Conservation (phyloP, 2,329 filamentous ascomycete species). For the Rhinocladiella mackenziei region DNA sequence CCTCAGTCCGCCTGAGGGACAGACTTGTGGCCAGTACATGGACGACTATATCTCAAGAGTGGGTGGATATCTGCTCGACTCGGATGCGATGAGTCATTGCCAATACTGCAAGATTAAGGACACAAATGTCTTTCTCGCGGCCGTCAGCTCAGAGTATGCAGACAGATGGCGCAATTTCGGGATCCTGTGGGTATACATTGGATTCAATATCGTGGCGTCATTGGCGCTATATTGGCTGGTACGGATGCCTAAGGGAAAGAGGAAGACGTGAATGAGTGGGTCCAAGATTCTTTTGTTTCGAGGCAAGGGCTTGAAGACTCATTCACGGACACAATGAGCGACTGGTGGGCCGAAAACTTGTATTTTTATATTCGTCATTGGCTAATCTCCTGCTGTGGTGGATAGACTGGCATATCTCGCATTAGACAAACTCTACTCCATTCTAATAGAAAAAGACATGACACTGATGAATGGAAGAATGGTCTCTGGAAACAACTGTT, state of each 20-base stretch:
- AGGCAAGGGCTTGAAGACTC: too few species aligned
- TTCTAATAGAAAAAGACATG: too few species aligned
- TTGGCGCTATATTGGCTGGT: conserved; percentile 61
- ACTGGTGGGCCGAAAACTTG: too few species aligned
- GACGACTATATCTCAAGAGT: conserved; percentile 43
- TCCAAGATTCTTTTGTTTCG: too few species aligned
- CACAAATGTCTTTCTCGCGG: conserved; percentile 48
- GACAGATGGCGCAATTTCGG: conserved; percentile 66
- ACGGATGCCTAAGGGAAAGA: conserved; percentile 50
- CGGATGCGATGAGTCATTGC: conserved; percentile 49
- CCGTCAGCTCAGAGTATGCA: conserved; percentile 41
- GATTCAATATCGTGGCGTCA: conserved; percentile 59
- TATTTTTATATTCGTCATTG: too few species aligned
- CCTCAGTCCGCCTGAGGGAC: conserved; percentile 56
- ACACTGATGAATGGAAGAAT: too few species aligned
- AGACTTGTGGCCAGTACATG: conserved; percentile 61
- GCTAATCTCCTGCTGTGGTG: too few species aligned
- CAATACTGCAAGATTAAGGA: conserved; percentile 46
- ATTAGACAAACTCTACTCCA: too few species aligned
- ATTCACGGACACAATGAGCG: too few species aligned
- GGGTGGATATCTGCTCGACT: conserved; percentile 53
- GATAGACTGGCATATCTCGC: too few species aligned
- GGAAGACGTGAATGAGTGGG: too few species aligned
- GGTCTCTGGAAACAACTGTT: too few species aligned
- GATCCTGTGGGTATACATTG: conserved; percentile 61